Conservation (phyloP, 352 stramenopile species). For the Pythium sukuiense region DNA sequence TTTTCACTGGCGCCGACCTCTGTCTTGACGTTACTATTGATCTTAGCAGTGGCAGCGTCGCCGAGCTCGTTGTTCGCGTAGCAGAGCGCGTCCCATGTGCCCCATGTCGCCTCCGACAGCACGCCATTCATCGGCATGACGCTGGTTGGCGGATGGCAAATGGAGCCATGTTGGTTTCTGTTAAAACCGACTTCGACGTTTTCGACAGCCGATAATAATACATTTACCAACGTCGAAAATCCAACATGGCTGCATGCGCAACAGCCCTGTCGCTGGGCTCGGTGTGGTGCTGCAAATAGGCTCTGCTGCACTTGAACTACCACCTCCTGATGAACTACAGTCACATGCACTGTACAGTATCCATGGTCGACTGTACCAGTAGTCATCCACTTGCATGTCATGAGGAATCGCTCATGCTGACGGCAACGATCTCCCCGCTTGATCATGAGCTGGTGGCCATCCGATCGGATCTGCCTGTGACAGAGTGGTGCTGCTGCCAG, state of each 20-base stretch:
- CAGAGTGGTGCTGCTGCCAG: neutral
- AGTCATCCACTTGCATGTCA: no score
- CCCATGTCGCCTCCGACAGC: slow-evolving; percentile 67
- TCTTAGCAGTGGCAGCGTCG: neutral
- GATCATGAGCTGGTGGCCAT: neutral
- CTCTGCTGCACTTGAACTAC: neutral
- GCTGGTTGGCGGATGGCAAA: neutral
- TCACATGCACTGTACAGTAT: neutral
- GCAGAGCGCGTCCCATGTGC: slow-evolving; percentile 57
- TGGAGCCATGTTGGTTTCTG: slow-evolving; percentile 11
- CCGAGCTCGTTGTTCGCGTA: neutral
- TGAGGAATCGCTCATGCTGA: no score
- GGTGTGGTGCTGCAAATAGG: neutral
- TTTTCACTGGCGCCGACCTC: slow-evolving; percentile 25
- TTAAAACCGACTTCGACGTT: slow-evolving; percentile 18
- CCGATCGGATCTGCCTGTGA: neutral
- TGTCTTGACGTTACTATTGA: neutral
- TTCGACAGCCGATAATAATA: slow-evolving; percentile 1
- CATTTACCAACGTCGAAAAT: neutral
- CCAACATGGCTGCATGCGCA: slow-evolving; percentile 12
- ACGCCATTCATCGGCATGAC: slow-evolving; percentile 63
- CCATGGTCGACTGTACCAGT: neutral
- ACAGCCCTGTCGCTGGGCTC: neutral
- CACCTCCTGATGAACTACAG: neutral
- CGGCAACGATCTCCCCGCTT: neutral